A percentile compares a stretch with the other conserved stretches of the same genome.
These are phyloP conservation scores for Galerina marginata DNA, from an alignment of 768 basidiomycete genomes.

Conservation along the genomic window DNA sequence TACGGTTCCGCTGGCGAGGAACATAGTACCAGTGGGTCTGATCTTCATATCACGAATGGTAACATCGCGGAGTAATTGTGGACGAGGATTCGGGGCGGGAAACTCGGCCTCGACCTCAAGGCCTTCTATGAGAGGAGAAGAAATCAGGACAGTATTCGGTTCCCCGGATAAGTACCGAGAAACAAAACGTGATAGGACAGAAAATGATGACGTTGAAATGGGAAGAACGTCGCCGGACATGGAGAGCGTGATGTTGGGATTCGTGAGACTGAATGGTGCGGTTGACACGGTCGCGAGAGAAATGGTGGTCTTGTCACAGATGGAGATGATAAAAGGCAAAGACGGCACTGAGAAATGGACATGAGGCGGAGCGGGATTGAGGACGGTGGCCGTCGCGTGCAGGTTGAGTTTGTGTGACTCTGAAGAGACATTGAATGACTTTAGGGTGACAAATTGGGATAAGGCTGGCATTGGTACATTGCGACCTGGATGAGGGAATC, in stretches of 20 bases:
- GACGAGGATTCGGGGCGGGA: constrained; percentile 68
- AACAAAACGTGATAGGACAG: constrained; percentile 64
- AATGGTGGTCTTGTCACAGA: constrained; percentile 28
- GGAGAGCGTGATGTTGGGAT: constrained; percentile 68
- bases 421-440: constrained; percentile 54
- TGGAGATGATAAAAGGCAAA: constrained; percentile 56
- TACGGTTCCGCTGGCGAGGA: constrained; percentile 76
- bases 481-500: constrained; percentile 63
- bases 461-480: constrained; percentile 58
- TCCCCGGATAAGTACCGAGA: constrained; percentile 64
- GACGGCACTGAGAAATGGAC: constrained; percentile 58
- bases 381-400: constrained; percentile 57
- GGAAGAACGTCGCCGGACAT: constrained; percentile 65
- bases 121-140: constrained; percentile 53
- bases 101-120: constrained; percentile 57
- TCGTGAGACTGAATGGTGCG: constrained; percentile 61
- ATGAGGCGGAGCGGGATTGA: constrained; percentile 59
- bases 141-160: constrained; percentile 62
- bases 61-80: constrained; percentile 71
- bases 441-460: constrained; percentile 63
- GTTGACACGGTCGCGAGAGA: constrained; percentile 62
- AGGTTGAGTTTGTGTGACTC: constrained; percentile 41
- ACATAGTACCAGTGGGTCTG: constrained; percentile 42
- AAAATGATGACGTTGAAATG: constrained; percentile 42
- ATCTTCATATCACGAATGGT: constrained; percentile 76